A percentile compares a stretch with the other conserved stretches of the same genome.
phyloP scores from a whole-genome alignment of 306 rosid species.

The Ochetophila trinervis region DNA sequence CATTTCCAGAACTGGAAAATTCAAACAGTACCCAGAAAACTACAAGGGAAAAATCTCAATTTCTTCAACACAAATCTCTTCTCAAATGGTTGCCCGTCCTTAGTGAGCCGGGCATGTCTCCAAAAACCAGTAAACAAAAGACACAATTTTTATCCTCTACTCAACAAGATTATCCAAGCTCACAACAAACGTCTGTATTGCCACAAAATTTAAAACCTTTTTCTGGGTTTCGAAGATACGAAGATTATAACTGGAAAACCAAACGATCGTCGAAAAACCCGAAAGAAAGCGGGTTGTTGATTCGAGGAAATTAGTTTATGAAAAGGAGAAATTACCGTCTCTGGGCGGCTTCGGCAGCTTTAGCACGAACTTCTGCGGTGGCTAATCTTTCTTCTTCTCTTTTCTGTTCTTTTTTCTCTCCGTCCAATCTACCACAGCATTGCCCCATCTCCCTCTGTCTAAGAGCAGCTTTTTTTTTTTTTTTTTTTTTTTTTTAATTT shows the following conservation, averaged over 20 bases:
- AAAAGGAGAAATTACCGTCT: slow-evolving; percentile 39
- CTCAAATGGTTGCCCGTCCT: too few species aligned
- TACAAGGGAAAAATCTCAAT: too few species aligned
- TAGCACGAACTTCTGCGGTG: slow-evolving; percentile 71
- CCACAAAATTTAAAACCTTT: background rate
- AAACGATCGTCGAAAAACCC: background rate
- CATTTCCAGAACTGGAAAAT: too few species aligned
- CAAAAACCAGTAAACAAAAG: background rate
- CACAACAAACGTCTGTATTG: background rate
- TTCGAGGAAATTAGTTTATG: too few species aligned
- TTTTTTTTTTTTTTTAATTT: background rate
- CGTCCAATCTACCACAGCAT: slow-evolving; percentile 76
- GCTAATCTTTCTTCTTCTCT: slow-evolving; percentile 78
- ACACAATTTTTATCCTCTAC: too few species aligned
- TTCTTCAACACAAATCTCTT: too few species aligned
- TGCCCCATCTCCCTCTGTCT: slow-evolving; percentile 51
- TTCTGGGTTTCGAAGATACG: background rate
- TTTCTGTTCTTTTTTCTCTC: slow-evolving; percentile 56
- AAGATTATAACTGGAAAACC: background rate
- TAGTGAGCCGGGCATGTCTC: background rate
- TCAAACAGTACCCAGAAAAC: too few species aligned
- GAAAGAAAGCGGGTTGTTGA: background rate
- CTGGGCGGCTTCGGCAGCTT: slow-evolving; percentile 95
- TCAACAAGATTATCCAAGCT: background rate
- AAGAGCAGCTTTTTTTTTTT: background rate